Conservation (phyloP, 2,329 filamentous ascomycete genomes). For the Colletotrichum karsti region DNA sequence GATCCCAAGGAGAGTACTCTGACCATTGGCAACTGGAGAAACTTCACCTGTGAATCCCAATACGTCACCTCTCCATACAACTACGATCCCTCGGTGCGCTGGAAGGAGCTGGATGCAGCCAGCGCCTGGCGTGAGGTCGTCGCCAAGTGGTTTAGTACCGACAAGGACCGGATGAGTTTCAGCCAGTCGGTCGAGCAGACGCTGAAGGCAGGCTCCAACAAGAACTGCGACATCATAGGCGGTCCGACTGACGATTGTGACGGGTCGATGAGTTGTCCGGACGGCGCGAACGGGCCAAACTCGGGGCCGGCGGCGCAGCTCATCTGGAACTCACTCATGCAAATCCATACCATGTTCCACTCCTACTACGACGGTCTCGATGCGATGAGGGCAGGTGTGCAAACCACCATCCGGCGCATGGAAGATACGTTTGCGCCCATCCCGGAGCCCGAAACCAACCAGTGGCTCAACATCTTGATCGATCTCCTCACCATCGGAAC, state of each 20-base stretch:
- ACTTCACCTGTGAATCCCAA: neutral
- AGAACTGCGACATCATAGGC: neutral
- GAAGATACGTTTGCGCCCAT: slow-evolving; percentile 39
- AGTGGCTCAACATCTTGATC: slow-evolving; percentile 38
- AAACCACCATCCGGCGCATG: neutral
- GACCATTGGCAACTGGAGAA: slow-evolving; percentile 28
- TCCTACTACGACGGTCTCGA: neutral
- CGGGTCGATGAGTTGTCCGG: neutral
- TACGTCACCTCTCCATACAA: neutral
- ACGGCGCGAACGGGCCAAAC: slow-evolving; percentile 13
- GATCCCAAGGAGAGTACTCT: neutral
- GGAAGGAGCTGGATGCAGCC: slow-evolving; percentile 33
- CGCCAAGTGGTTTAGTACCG: slow-evolving; percentile 30
- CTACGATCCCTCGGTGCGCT: slow-evolving; percentile 31
- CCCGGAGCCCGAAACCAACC: slow-evolving; percentile 31
- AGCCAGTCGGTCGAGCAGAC: slow-evolving; percentile 20
- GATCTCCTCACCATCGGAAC: slow-evolving; percentile 39
- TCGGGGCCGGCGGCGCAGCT: slow-evolving; percentile 31
- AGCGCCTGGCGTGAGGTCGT: slow-evolving; percentile 38
- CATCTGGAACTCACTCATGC: slow-evolving; percentile 37
- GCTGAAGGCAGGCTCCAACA: neutral
- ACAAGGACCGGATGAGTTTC: slow-evolving; percentile 25
- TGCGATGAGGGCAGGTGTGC: no score
- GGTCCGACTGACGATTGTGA: neutral
- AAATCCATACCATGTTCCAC: slow-evolving; percentile 31